Base-by-base conservation (phyloP, 495 filamentous ascomycete species). In the Aspergillus conjunctus region DNA sequence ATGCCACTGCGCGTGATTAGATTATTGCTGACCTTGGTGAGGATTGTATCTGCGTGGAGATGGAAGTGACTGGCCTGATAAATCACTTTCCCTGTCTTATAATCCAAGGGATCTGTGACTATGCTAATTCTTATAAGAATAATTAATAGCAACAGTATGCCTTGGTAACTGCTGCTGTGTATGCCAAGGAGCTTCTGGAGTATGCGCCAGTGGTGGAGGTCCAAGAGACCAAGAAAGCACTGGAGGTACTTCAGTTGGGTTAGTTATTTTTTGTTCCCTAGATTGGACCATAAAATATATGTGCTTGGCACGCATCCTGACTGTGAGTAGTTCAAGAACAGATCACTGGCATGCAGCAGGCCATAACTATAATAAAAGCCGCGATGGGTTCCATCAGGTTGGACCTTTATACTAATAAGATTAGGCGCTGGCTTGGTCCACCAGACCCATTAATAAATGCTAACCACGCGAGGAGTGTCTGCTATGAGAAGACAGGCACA, bases 361-460 rank as follows among this genome's bases (percentile, higher is more conserved):
- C 50, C 22, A 56, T 52, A 54, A 46, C 49, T 44, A 51, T 44
- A 58, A 61, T 44, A 44, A 61, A 59, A 59, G 55, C 58, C 54
- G 15, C 31, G 7, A 58, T 54, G 30, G 63, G 61, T 66, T 66
- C 50, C 26, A 63, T 68, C 41, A 56, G 21, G 30, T 60, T 51
- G 43, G 48, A 54, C 21, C 45, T 66, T 54, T 51, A 22, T 57
- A 59, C 50, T 22, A 18, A 64, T 55, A 26, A 56, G 39, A 69
- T 69, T 39, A 62, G 26, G 18, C 31, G 51, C 46, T 69, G 61
- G 67, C 67, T 69, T 55, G 20, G 15, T 43, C 61, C 61, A 22
- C 56, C 64, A n/a, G 67, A 69, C 53, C 55, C 61, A 15, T 66
- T 64, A 51, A 62, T 44, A 48, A 69, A 65, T 21, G 58, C 59